These are phyloP conservation scores for Onygena corvina DNA, from an alignment of 2,329 filamentous ascomycete species.

Conservation along the genomic window DNA sequence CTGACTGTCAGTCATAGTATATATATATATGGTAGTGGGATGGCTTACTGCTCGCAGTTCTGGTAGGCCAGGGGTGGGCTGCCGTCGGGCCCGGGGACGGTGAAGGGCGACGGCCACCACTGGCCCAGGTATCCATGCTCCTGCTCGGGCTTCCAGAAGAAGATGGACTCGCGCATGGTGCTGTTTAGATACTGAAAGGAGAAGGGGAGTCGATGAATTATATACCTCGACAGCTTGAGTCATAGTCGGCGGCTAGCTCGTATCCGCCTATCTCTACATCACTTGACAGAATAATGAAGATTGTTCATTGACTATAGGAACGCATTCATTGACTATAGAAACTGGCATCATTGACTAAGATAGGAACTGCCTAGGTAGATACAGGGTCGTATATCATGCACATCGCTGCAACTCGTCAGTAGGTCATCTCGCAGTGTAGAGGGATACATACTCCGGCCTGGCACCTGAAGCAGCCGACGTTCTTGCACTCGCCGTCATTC, in stretches of 20 bases:
- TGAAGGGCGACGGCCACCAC: conserved; percentile 18
- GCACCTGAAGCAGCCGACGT: conserved; percentile 2
- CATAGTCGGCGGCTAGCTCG: not conserved
- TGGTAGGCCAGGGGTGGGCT: conserved; percentile 12
- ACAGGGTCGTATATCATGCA: no score
- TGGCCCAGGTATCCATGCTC: conserved; percentile 18
- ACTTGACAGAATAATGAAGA: no score
- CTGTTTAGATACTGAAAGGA: no score
- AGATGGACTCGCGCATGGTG: conserved; percentile 14
- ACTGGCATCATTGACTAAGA: no score
- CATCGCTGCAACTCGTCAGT: no score
- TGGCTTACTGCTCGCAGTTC: conserved; percentile 16
- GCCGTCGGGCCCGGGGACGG: conserved; percentile 1
- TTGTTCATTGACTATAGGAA: no score
- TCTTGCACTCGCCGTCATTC: conserved; percentile 5
- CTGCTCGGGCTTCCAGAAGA: conserved; percentile 18
- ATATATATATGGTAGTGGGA: not conserved
- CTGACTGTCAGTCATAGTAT: not conserved
- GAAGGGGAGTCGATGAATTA: no score
- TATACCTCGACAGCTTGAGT: conserved; percentile 5
- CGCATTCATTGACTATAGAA: no score
- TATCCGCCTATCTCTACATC: not conserved
- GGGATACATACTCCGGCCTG: conserved; percentile 6
- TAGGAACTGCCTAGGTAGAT: no score
- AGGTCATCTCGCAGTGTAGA: no score